A percentile compares a stretch with the other conserved stretches of the same genome.
phyloP scores from a whole-genome alignment of 441 rosid genomes.

The Euphorbia celastroides region DNA sequence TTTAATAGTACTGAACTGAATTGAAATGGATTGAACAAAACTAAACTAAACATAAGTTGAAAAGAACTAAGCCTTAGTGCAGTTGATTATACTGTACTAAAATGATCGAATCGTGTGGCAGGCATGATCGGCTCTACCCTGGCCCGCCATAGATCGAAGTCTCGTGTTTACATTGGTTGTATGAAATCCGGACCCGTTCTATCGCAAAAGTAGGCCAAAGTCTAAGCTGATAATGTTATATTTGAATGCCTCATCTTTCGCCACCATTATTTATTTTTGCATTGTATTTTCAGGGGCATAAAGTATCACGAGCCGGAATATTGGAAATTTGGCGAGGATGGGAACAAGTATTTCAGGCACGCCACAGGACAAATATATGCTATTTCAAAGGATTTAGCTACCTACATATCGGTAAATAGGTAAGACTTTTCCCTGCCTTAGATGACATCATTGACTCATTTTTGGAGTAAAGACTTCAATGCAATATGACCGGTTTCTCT shows the following conservation, averaged over 20 bases:
- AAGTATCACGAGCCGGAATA: slow-evolving; percentile 90
- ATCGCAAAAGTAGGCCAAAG: slow-evolving; percentile 62
- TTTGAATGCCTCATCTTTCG: background rate
- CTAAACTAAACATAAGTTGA: too few relatives aligned
- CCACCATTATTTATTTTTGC: slow-evolving; percentile 3
- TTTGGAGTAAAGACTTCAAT: background rate
- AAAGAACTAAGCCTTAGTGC: too few relatives aligned
- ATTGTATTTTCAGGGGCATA: slow-evolving; percentile 46
- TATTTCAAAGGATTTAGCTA: slow-evolving; percentile 80
- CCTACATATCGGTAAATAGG: slow-evolving; percentile 75
- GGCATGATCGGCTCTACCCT: slow-evolving; percentile 88
- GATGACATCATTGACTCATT: background rate
- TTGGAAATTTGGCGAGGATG: slow-evolving; percentile 96
- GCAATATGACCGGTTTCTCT: background rate
- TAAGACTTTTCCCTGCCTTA: slow-evolving; percentile 20
- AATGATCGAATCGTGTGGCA: slow-evolving; percentile 25
- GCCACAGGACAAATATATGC: slow-evolving; percentile 89
- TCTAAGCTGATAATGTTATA: background rate
- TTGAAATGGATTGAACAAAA: too few relatives aligned
- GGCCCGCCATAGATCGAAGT: slow-evolving; percentile 78
- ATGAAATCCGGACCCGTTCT: slow-evolving; percentile 97
- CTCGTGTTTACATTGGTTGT: slow-evolving; percentile 81
- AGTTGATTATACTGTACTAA: slow-evolving; percentile 11
- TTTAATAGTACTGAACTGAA: too few relatives aligned
- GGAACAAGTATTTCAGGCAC: slow-evolving; percentile 82